Evolutionary conservation across 768 basidiomycete genomes (phyloP).

Genomic region (Boletellus ananas): DNA sequence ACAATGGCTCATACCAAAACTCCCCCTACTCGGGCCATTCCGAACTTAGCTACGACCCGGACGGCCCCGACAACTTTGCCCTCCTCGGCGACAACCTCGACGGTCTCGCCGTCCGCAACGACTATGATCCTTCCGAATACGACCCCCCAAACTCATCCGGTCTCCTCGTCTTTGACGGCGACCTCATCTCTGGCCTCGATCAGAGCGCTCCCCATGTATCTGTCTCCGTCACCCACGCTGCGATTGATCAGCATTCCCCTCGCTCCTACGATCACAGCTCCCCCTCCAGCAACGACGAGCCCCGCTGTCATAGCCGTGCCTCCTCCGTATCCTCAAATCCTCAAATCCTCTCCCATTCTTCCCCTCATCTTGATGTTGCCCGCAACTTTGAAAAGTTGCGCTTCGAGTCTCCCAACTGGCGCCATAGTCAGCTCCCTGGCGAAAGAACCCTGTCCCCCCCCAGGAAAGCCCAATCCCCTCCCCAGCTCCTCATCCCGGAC

Average conservation of each 20-base stretch:
- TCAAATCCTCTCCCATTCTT: slow-evolving; percentile 39
- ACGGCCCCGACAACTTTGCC: slow-evolving; percentile 44
- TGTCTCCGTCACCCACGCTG: slow-evolving; percentile 37
- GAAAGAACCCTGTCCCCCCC: slow-evolving; percentile 37
- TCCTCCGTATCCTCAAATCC: slow-evolving; percentile 66
- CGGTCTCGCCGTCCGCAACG: slow-evolving; percentile 35
- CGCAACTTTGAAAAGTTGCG: slow-evolving; percentile 56
- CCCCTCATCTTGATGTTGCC: slow-evolving; percentile 56
- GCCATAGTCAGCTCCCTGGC: slow-evolving; percentile 42
- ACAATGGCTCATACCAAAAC: slow-evolving; percentile 65
- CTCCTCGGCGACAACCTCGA: slow-evolving; percentile 48
- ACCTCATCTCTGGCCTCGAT: slow-evolving; percentile 36
- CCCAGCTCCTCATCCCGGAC: slow-evolving; percentile 56
- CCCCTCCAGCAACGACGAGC: slow-evolving; percentile 56
- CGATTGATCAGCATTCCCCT: slow-evolving; percentile 37
- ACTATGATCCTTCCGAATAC: slow-evolving; percentile 75
- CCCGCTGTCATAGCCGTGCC: slow-evolving; percentile 52
- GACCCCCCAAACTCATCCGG: slow-evolving; percentile 50
- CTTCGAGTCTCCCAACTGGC: slow-evolving; percentile 65
- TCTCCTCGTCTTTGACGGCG: slow-evolving; percentile 58
- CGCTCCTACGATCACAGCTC: slow-evolving; percentile 60
- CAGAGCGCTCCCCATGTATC: slow-evolving; percentile 33
- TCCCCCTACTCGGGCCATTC: slow-evolving; percentile 68
- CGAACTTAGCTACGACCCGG: slow-evolving; percentile 55
- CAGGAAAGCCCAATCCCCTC: slow-evolving; percentile 64